Evolutionary conservation across 164 flowering plant species (phyloP).

Genomic region (Litsea cubeba): DNA sequence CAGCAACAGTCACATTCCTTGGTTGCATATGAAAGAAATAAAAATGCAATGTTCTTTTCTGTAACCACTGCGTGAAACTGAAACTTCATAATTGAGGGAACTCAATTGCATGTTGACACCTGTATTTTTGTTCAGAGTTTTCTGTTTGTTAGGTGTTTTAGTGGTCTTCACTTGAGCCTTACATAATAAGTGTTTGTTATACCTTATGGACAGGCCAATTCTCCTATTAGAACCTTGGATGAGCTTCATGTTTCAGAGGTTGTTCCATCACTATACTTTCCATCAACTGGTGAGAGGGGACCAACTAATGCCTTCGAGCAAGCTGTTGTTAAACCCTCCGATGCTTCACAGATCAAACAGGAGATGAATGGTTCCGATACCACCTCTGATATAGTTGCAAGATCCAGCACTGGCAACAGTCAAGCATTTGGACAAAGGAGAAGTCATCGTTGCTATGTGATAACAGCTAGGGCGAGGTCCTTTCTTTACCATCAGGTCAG

Average conservation of each 20-base stretch:
- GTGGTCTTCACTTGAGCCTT: neutral
- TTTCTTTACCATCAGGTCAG: slow-evolving; percentile 96
- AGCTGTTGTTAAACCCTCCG: slow-evolving; percentile 15
- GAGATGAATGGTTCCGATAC: slow-evolving; percentile 9
- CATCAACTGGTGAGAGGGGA: slow-evolving; percentile 44
- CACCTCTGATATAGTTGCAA: slow-evolving; percentile 7
- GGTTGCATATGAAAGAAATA: too few species aligned
- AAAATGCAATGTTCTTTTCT: too few species aligned
- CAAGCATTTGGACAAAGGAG: slow-evolving; percentile 62
- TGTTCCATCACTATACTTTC: slow-evolving; percentile 55
- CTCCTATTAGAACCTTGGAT: slow-evolving; percentile 84
- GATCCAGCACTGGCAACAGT: slow-evolving; percentile 13
- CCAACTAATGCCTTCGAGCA: slow-evolving; percentile 11
- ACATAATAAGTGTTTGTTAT: neutral
- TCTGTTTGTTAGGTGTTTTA: neutral
- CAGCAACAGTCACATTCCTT: too few species aligned
- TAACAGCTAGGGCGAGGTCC: slow-evolving; percentile 82
- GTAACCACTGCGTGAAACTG: too few species aligned
- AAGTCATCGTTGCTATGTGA: slow-evolving; percentile 63
- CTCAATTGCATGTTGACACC: too few species aligned
- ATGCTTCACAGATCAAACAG: slow-evolving; percentile 16
- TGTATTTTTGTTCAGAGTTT: too few species aligned
- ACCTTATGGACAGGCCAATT: slow-evolving; percentile 62
- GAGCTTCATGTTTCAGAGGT: slow-evolving; percentile 75
- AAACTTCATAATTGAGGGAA: too few species aligned